A percentile compares a stretch with the other conserved stretches of the same genome.
Evolutionary conservation across 139 green algal genomes (phyloP).

Genomic region (Chlorella sp.): DNA sequence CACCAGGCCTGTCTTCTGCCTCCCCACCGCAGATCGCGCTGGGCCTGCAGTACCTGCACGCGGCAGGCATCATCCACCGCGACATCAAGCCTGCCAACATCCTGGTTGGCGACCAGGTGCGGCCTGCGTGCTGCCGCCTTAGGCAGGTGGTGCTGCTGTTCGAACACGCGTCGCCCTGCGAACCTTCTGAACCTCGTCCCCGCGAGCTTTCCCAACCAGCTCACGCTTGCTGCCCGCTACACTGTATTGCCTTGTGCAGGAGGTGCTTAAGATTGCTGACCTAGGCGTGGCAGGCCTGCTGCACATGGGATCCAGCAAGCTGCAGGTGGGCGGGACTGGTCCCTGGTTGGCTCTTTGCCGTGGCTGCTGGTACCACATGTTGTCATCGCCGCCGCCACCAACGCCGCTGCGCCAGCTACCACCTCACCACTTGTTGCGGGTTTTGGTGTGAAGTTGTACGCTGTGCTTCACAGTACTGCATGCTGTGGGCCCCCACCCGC

Average conservation of each 20-base stretch:
- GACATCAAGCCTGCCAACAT: slow-evolving; percentile 80
- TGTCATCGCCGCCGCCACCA: too few species aligned
- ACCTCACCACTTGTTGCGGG: too few species aligned
- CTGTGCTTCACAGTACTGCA: background rate
- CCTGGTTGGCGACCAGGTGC: slow-evolving; percentile 38
- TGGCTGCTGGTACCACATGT: too few species aligned
- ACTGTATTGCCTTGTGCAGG: slow-evolving; percentile 4
- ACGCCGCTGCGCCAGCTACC: too few species aligned
- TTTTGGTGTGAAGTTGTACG: too few species aligned
- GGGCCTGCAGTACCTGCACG: slow-evolving; percentile 49
- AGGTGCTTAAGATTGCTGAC: slow-evolving; percentile 64
- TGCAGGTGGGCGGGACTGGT: background rate
- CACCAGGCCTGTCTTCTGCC: too few species aligned
- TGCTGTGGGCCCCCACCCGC: background rate
- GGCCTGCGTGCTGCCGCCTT: too few species aligned
- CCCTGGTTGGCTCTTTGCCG: background rate
- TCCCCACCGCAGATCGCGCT: slow-evolving; percentile 3
- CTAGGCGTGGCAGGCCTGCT: slow-evolving; percentile 59
- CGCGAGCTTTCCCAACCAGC: too few species aligned
- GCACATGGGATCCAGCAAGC: slow-evolving; percentile 2
- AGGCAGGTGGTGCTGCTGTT: too few species aligned
- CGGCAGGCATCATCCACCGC: slow-evolving; percentile 48
- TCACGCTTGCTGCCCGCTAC: too few species aligned
- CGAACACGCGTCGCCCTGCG: too few species aligned
- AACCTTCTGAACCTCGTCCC: too few species aligned